phyloP scores from a whole-genome alignment of 768 basidiomycete species.

The Gymnopilus junonius region DNA sequence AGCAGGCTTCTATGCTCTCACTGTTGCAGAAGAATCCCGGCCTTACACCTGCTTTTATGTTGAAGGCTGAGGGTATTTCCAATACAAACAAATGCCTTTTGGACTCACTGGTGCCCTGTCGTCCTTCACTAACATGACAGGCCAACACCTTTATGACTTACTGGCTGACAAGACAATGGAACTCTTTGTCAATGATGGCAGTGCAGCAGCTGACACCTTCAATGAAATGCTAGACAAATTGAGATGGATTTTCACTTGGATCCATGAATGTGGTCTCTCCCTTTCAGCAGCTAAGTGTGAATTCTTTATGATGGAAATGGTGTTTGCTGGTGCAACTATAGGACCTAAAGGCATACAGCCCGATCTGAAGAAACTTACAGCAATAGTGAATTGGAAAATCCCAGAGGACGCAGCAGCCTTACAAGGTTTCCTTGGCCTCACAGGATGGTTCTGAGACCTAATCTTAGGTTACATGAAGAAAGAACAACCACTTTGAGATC shows the following conservation, averaged over 20 bases:
- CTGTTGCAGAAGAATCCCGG: conserved; percentile 13
- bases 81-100: conserved; percentile 41
- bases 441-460: conserved; percentile 36
- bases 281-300: conserved; percentile 38
- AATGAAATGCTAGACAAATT: conserved; percentile 28
- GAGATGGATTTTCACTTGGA: conserved; percentile 23
- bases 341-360: conserved; percentile 36
- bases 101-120: conserved; percentile 43
- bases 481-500: conserved; percentile 33
- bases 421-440: conserved; percentile 37
- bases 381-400: conserved; percentile 37
- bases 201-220: conserved; percentile 33
- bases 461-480: conserved; percentile 38
- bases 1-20: conserved; percentile 36
- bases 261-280: conserved; percentile 32
- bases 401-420: conserved; percentile 33
- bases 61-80: conserved; percentile 38
- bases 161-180: conserved; percentile 27
- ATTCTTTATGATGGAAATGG: conserved; percentile 38
- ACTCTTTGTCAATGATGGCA: conserved; percentile 44
- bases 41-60: conserved; percentile 40
- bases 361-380: conserved; percentile 41
- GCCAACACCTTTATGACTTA: conserved; percentile 25
- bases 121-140: conserved; percentile 33
- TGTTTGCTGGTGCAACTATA: conserved; percentile 38